phyloP scores from a whole-genome alignment of 1,139 yeast species.

The Yamadazyma dushanensis region DNA sequence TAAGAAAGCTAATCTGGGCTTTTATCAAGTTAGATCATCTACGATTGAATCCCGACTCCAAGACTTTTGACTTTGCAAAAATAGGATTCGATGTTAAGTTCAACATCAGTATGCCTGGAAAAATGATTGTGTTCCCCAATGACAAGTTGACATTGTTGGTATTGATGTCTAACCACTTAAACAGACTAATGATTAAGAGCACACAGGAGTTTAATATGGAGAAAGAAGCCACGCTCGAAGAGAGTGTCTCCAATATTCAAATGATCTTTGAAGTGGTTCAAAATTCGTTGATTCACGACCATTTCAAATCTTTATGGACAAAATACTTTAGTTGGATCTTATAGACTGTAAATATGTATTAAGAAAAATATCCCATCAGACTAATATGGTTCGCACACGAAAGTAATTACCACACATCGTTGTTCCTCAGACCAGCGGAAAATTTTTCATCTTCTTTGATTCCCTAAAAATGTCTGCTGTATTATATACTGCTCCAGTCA shows the following conservation, averaged over 20 bases:
- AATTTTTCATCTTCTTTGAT: conserved; percentile 1
- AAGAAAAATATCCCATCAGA: too few relatives aligned
- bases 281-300: conserved; percentile 23
- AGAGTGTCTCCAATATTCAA: conserved; percentile 5
- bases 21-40: conserved; percentile 29
- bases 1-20: conserved; percentile 34
- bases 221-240: conserved; percentile 46
- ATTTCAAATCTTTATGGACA: conserved; percentile 19
- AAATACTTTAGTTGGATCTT: conserved; percentile 20
- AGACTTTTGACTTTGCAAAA: conserved; percentile 10
- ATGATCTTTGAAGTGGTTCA: conserved; percentile 22
- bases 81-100: conserved; percentile 1
- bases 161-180: conserved; percentile 12
- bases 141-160: conserved; percentile 19
- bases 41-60: conserved; percentile 20
- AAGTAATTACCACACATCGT: too few relatives aligned
- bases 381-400: neutral
- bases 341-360: neutral
- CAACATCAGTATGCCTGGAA: conserved; percentile 4
- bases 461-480: conserved; percentile 67
- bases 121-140: conserved; percentile 22
- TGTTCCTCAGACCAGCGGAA: too few relatives aligned
- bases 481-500: conserved; percentile 50
- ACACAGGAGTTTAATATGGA: conserved; percentile 1
- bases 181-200: conserved; percentile 23